Conservation (phyloP, 805 yeast genomes). For the Metschnikowia continentalis region DNA sequence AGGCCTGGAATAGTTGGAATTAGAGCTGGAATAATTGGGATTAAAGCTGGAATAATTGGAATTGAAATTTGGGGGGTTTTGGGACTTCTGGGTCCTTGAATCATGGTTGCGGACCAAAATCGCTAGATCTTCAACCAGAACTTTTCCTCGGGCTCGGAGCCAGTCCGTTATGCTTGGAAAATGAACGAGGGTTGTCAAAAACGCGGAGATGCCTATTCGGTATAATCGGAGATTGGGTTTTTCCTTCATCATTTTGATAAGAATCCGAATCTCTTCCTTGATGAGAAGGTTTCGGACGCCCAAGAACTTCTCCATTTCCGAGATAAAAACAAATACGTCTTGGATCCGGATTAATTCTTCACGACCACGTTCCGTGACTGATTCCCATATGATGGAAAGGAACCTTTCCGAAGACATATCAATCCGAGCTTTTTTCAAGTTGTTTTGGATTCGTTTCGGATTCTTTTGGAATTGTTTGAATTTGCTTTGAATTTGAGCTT, state of each 20-base stretch:
- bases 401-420: neutral
- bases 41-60: too few relatives aligned
- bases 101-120: neutral
- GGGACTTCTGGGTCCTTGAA: neutral
- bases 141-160: neutral
- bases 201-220: constrained; percentile 11
- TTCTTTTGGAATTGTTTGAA: too few relatives aligned
- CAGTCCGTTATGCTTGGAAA: constrained; percentile 8
- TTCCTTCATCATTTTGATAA: constrained; percentile 8
- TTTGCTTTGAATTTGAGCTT: too few relatives aligned
- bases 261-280: constrained; percentile 8
- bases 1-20: too few relatives aligned
- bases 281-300: constrained; percentile 6
- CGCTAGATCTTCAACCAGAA: neutral
- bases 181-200: constrained; percentile 15
- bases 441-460: too few relatives aligned
- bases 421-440: too few relatives aligned
- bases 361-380: neutral
- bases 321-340: constrained; percentile 9
- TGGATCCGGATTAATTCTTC: constrained; percentile 6
- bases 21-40: too few relatives aligned
- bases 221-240: constrained; percentile 12
- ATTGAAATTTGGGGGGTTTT: neutral
- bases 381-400: constrained; percentile 13
- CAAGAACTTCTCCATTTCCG: constrained; percentile 12